Evolutionary conservation across 768 basidiomycete species (phyloP).

Genomic region (Psilocybe cubensis): DNA sequence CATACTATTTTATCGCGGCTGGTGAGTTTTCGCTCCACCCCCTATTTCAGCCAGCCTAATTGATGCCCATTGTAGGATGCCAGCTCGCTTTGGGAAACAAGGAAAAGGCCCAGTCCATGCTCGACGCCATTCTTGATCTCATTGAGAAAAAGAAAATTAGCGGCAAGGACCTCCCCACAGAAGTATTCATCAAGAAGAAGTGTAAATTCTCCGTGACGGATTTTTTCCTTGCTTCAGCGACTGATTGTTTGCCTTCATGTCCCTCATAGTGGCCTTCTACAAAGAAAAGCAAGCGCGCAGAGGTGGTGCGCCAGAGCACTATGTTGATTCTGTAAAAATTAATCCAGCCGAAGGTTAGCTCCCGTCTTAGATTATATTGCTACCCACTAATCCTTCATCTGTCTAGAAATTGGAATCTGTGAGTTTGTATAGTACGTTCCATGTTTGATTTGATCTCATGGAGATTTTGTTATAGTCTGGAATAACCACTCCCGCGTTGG

Average conservation of each 20-base stretch:
- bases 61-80: constrained; percentile 48
- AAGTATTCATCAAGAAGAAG: constrained; percentile 79
- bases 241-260: neutral
- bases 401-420: constrained; percentile 73
- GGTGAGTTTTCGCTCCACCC: constrained; percentile 33
- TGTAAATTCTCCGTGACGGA: constrained; percentile 43
- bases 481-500: constrained; percentile 72
- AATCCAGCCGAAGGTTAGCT: constrained; percentile 70
- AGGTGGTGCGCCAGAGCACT: constrained; percentile 56
- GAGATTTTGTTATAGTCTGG: constrained; percentile 64
- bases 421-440: constrained; percentile 25
- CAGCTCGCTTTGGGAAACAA: constrained; percentile 58
- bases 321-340: constrained; percentile 59
- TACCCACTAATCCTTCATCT: neutral
- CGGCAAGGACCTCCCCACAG: constrained; percentile 75
- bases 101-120: constrained; percentile 60
- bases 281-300: constrained; percentile 63
- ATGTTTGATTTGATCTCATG: neutral
- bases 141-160: constrained; percentile 64
- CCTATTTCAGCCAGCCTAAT: neutral
- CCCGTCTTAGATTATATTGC: neutral
- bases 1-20: constrained; percentile 80
- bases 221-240: too few species aligned
- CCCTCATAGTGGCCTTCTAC: constrained; percentile 69
- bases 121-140: constrained; percentile 64